Evolutionary conservation across 2,329 filamentous ascomycete genomes (phyloP), one percentile per base, ranked within the genome.

Genomic region (Trichoderma asperellum): DNA sequence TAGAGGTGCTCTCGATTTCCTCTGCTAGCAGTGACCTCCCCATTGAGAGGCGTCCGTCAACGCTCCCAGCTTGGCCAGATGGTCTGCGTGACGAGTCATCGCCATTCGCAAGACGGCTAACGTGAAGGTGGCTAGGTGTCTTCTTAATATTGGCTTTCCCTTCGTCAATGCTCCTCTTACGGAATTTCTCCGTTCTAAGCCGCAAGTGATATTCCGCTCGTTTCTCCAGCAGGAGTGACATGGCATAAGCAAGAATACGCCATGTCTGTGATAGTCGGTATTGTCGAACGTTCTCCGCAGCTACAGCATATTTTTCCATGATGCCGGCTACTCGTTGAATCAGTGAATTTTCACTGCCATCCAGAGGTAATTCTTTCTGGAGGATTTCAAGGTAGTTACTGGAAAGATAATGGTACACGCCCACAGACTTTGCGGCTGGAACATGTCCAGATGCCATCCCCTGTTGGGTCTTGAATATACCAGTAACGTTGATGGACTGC

Each of bases 231-330:
- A 91, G 79, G 14, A 89, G 76, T 24, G 81, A 79, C 72, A 88
- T 84, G 11, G 85, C 85, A 73, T 86, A 89, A 0, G 85, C 84
- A 24, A 91, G 75, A 14, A 90, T 82, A 35, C 87, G 84, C 88
- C 88, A 91, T 1, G 87, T 89, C 74, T 91, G 88, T 5, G 88
- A 87, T 0, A 91, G 81, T 1, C 88, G 83, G 74, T 87, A 90
- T 59, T 87, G 81, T 37, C 83, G 84, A 24, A 85, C 84, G 3
- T 79, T 80, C 72, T 90, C 87, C 2, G 88, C 86, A n/a, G 86
- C 84, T 29, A 78, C 80, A 2, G 87, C 88, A 73, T 86, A 91
- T 43, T 83, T 79, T 71, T 89, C 85, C 70, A 89, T 79, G 10
- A 89, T 87, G 2, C 73, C 70, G 0, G 76, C 75, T 2, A 89